Percentiles rank a stretch among this genome's conserved stretches.
Conservation (phyloP, 192 early-diverging fungal genomes). For the Linnemannia zychae region DNA sequence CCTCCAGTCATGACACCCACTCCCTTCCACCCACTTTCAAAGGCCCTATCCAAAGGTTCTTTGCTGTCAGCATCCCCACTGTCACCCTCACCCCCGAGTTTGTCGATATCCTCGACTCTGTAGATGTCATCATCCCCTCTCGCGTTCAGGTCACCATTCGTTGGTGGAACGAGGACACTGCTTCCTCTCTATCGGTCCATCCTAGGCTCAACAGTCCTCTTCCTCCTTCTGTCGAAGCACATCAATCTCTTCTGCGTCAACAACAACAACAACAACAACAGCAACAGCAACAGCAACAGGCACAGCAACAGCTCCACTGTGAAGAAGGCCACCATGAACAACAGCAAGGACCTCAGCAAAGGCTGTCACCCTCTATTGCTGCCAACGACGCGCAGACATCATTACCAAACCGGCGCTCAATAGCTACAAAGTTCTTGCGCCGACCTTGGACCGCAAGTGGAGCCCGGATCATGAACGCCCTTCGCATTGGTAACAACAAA, state of each 20-base stretch:
- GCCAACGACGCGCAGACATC: conserved; percentile 4
- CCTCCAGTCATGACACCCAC: conserved; percentile 51
- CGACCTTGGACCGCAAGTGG: conserved; percentile 25
- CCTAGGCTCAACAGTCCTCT: conserved; percentile 47
- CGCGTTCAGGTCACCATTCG: conserved; percentile 53
- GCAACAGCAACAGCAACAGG: background rate
- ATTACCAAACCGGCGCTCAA: background rate
- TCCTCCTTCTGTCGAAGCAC: conserved; percentile 11
- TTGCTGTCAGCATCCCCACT: conserved; percentile 46
- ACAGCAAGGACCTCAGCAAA: background rate
- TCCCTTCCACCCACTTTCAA: conserved; percentile 52
- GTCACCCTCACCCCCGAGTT: conserved; percentile 49
- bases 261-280: conserved; percentile 4
- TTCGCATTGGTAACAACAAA: conserved; percentile 8
- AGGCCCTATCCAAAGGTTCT: conserved; percentile 44
- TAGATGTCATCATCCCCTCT: conserved; percentile 38
- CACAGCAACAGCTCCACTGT: background rate
- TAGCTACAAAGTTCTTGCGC: conserved; percentile 9
- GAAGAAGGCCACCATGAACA: no score
- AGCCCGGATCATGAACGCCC: conserved; percentile 31
- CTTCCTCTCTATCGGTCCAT: conserved; percentile 41
- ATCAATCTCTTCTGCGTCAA: conserved; percentile 24
- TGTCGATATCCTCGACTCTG: conserved; percentile 38
- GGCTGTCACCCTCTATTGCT: background rate
- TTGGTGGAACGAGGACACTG: conserved; percentile 54